A percentile compares a stretch with the other conserved stretches of the same genome.
phyloP scores from a whole-genome alignment of 257 asterid genomes.

The Lycium barbarum region DNA sequence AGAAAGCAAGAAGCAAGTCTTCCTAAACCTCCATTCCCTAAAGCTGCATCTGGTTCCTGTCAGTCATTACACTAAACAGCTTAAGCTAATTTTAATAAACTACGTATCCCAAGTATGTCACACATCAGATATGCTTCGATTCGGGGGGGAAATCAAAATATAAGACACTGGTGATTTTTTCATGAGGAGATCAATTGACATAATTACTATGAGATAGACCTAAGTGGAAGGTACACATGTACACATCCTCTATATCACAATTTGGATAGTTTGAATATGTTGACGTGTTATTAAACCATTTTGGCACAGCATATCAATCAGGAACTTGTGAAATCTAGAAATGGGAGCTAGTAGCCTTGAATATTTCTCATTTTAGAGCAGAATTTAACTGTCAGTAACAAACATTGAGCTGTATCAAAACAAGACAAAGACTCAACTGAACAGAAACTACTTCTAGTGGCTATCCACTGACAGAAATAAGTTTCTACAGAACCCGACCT shows the following conservation, averaged over 20 bases:
- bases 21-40: constrained; percentile 91
- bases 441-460: background rate
- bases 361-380: background rate
- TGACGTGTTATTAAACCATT: background rate
- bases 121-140: background rate
- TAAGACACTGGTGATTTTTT: background rate
- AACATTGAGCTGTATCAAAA: background rate
- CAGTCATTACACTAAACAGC: constrained; percentile 9
- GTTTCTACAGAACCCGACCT: constrained; percentile 46
- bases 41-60: constrained; percentile 93
- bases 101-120: background rate
- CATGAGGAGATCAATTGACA: background rate
- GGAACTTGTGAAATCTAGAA: background rate
- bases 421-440: background rate
- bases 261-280: background rate
- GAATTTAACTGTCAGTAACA: background rate
- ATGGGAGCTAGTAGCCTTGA: background rate
- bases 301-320: background rate
- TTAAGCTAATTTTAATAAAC: background rate
- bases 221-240: background rate
- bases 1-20: constrained; percentile 93
- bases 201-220: background rate
- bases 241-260: background rate
- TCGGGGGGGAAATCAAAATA: background rate
- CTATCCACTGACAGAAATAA: background rate